Percentiles rank a stretch among this genome's conserved stretches.
phyloP scores from a whole-genome alignment of 1,284 basidiomycete genomes.

The Leccinum idahoense region DNA sequence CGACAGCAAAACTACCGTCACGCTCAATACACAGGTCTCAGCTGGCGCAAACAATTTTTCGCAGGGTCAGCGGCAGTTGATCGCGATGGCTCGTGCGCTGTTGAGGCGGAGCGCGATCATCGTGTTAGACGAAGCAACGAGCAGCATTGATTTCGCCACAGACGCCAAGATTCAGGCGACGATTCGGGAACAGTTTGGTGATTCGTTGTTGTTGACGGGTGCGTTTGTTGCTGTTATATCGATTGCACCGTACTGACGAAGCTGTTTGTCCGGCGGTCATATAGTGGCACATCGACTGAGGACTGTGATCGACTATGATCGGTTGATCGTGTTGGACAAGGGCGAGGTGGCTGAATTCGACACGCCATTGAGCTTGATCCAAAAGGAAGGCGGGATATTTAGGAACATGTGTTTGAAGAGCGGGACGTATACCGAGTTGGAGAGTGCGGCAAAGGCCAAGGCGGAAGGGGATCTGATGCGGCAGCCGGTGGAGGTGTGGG shows the following conservation, averaged over 20 bases:
- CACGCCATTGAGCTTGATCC: conserved; percentile 73
- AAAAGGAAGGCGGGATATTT: conserved; percentile 71
- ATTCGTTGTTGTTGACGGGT: conserved; percentile 45
- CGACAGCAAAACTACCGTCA: conserved; percentile 38
- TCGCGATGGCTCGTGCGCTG: conserved; percentile 63
- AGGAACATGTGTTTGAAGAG: conserved; percentile 79
- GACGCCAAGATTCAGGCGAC: conserved; percentile 61
- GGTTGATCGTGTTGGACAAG: conserved; percentile 64
- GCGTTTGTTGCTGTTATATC: conserved; percentile 5
- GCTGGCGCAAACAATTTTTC: conserved; percentile 68
- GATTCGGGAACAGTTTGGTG: conserved; percentile 60
- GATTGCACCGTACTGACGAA: conserved; percentile 1
- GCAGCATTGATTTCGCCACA: conserved; percentile 57
- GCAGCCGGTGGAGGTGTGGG: neutral
- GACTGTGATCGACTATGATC: conserved; percentile 60
- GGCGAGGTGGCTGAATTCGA: conserved; percentile 72
- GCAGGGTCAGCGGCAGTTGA: conserved; percentile 67
- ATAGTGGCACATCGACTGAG: conserved; percentile 50
- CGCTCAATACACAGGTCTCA: conserved; percentile 56
- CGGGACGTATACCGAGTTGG: conserved; percentile 69
- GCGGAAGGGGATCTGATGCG: conserved; percentile 23
- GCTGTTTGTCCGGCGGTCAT: neutral
- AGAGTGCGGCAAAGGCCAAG: conserved; percentile 53
- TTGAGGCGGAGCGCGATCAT: conserved; percentile 60
- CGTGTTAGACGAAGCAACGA: conserved; percentile 70